phyloP scores from a whole-genome alignment of 768 basidiomycete genomes.

The Russula dissimulans region DNA sequence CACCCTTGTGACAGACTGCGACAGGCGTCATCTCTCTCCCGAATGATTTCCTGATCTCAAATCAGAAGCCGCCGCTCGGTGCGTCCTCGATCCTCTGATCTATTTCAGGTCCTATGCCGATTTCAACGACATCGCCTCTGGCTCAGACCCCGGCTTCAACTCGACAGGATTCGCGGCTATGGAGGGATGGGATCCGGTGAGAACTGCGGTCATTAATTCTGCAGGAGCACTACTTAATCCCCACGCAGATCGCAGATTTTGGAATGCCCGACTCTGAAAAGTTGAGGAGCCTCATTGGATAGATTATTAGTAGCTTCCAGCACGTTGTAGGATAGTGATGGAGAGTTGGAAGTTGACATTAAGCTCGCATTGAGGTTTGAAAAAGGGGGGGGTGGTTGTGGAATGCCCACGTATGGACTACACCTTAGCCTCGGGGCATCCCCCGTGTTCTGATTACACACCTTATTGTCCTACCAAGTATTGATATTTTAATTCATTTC shows the following conservation, averaged over 20 bases:
- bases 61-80: conserved; percentile 28
- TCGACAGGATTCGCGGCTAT: conserved; percentile 34
- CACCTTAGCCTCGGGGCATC: too few relatives aligned
- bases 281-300: conserved; percentile 21
- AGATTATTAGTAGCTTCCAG: not conserved
- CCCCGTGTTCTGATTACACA: not conserved
- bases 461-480: too few relatives aligned
- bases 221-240: not conserved
- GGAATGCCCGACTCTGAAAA: conserved; percentile 27
- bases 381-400: not conserved
- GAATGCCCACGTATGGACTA: too few relatives aligned
- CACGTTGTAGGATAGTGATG: not conserved
- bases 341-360: not conserved
- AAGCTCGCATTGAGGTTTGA: not conserved
- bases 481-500: too few relatives aligned
- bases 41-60: conserved; percentile 30
- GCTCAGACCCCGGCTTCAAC: conserved; percentile 55
- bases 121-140: conserved; percentile 44
- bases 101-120: conserved; percentile 23
- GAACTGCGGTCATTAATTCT: not conserved
- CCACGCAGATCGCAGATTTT: conserved; percentile 22
- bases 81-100: conserved; percentile 33
- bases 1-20: conserved; percentile 15
- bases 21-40: conserved; percentile 30
- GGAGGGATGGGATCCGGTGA: conserved; percentile 18